phyloP scores from a whole-genome alignment of 208 protist species.

The Trypanosoma cruzi region DNA sequence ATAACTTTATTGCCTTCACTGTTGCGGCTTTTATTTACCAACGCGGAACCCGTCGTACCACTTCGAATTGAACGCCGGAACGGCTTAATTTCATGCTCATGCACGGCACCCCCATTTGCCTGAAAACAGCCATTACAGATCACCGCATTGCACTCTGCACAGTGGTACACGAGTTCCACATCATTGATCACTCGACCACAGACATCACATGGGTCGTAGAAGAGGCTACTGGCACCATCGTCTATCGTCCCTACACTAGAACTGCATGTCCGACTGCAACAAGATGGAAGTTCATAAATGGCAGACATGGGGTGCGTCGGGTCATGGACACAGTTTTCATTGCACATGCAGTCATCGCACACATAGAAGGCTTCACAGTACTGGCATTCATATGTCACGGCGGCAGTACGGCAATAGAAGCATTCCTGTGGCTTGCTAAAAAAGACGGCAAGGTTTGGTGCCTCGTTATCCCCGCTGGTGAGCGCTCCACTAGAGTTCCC shows the following conservation, averaged over 20 bases:
- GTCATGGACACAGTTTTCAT: slow-evolving; percentile 31
- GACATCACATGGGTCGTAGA: slow-evolving; percentile 70
- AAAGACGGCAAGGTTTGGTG: slow-evolving; percentile 39
- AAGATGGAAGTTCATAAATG: slow-evolving; percentile 51
- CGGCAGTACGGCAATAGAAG: slow-evolving; percentile 38
- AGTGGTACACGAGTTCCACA: slow-evolving; percentile 68
- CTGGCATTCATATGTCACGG: slow-evolving; percentile 52
- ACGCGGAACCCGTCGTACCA: slow-evolving; percentile 39
- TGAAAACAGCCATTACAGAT: slow-evolving; percentile 58
- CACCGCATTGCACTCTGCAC: slow-evolving; percentile 71
- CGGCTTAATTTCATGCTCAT: slow-evolving; percentile 52
- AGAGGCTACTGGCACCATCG: slow-evolving; percentile 54
- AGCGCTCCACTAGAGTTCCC: not conserved
- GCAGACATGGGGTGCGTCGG: slow-evolving; percentile 46
- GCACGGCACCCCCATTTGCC: slow-evolving; percentile 30
- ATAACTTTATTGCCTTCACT: slow-evolving; percentile 88
- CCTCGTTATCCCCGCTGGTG: not conserved
- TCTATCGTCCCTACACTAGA: slow-evolving; percentile 29
- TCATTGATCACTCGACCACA: slow-evolving; percentile 69
- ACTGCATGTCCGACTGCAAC: slow-evolving; percentile 50
- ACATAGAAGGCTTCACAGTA: slow-evolving; percentile 54
- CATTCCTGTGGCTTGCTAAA: slow-evolving; percentile 51
- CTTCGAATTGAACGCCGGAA: slow-evolving; percentile 55
- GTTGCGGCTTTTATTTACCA: slow-evolving; percentile 59
- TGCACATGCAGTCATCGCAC: slow-evolving; percentile 61